Evolutionary conservation across 768 basidiomycete genomes (phyloP), one percentile per base, ranked within the genome.

Genomic region (Macrolepiota albuminosa): DNA sequence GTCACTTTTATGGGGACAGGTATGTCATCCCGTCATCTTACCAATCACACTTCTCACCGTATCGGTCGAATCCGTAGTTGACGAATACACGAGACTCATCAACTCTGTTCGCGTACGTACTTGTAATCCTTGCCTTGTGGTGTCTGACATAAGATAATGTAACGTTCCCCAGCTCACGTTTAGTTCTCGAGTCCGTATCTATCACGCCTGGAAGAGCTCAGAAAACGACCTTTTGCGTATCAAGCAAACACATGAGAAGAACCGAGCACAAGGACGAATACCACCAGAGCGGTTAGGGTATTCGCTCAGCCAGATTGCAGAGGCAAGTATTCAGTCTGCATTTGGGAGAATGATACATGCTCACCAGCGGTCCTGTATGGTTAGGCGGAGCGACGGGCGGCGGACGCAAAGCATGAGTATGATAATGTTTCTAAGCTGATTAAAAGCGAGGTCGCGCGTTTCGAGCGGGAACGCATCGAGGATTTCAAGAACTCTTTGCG

Each of bases 81-180:
- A 98, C 68, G 95, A 97, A 72, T 98, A 98, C 69, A 84, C 93
- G n/a, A 81, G 96, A 54, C 78, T 98, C 55, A 91, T 96, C 62
- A 86, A 83, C 65, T 92, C 90, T 58, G 93, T 95, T 55, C 81
- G 92, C 61, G 92, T 92, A 70, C 56, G 90, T 76, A 16, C 53
- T 8, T 26, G 14, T 6, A 18, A 43, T 6, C 47, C 26, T 29
- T 7, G 8, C 10, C 29, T 43, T 26, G 37, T 53, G 16, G 11
- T 33, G 57, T 56, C 7, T 48, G 47, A 29, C 2, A 21, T 31
- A 48, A 4, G 50, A 53, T 14, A 16, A 54, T 2, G 4, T 56
- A 5, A 34, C 11, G 52, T 16, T 53, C 18, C 14, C 18, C 64
- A 96, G 92, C 78, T 93, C 61, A 93, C 95, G 2, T 97, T 98